phyloP scores from a whole-genome alignment of 2,329 filamentous ascomycete species.

The Cylindrodendrum hubeiense region DNA sequence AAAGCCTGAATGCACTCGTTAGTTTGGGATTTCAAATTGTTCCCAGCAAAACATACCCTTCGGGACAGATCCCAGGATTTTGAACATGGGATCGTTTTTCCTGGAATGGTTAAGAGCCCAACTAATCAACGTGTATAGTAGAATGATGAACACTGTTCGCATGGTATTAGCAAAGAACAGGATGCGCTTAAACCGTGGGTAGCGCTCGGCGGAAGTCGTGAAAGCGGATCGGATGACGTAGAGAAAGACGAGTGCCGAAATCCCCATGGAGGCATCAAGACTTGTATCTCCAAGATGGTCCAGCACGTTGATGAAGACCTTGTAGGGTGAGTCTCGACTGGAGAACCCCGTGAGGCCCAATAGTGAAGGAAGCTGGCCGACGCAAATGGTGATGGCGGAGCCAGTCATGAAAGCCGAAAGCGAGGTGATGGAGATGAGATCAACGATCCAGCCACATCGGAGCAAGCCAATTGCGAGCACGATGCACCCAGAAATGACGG shows the following conservation, averaged over 20 bases:
- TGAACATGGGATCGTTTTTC: conserved; percentile 74
- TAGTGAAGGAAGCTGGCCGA: conserved; percentile 84
- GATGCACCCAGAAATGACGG: conserved; percentile 82
- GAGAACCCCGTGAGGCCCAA: conserved; percentile 83
- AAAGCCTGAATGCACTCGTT: conserved; percentile 68
- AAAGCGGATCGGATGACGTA: conserved; percentile 80
- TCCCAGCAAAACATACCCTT: conserved; percentile 60
- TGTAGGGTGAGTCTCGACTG: conserved; percentile 83
- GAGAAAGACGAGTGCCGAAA: conserved; percentile 83
- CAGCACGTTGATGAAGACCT: conserved; percentile 85
- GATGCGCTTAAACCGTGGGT: conserved; percentile 76
- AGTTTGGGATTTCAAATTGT: background rate
- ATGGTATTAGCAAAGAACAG: conserved; percentile 95
- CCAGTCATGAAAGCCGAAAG: conserved; percentile 98
- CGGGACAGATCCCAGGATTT: conserved; percentile 81
- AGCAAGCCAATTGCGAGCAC: conserved; percentile 83
- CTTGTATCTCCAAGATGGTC: conserved; percentile 75
- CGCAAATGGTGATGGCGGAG: conserved; percentile 88
- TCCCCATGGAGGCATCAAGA: conserved; percentile 87
- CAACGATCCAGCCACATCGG: conserved; percentile 89
- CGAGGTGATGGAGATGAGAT: conserved; percentile 90
- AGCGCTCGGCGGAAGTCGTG: conserved; percentile 74
- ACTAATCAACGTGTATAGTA: conserved; percentile 92
- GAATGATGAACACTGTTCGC: conserved; percentile 89
- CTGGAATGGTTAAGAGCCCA: conserved; percentile 83